phyloP scores from a whole-genome alignment of 2,329 filamentous ascomycete species.

The Trichophaea hybrida region DNA sequence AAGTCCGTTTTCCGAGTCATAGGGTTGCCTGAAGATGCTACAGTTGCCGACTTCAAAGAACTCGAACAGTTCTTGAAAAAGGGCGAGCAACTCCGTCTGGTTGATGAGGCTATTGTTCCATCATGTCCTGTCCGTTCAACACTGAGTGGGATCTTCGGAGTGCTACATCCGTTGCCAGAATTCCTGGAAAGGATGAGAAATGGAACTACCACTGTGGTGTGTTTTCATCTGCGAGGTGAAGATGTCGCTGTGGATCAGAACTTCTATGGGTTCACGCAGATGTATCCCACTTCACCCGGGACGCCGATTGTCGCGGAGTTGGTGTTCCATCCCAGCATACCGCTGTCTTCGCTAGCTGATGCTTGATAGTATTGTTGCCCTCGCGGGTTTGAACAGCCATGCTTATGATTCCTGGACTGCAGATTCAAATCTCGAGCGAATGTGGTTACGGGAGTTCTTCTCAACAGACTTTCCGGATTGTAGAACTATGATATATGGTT shows the following conservation, averaged over 20 bases:
- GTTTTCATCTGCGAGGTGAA: conserved; percentile 11
- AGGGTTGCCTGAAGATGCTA: background rate
- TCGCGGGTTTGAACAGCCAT: conserved; percentile 28
- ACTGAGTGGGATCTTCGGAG: background rate
- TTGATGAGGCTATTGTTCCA: background rate
- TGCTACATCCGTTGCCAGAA: background rate
- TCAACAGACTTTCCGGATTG: conserved; percentile 27
- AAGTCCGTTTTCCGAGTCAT: background rate
- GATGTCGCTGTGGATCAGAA: conserved; percentile 26
- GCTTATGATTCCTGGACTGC: conserved; percentile 29
- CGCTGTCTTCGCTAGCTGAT: background rate
- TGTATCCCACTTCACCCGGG: conserved; percentile 17
- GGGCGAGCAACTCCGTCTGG: background rate
- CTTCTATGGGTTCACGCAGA: conserved; percentile 28
- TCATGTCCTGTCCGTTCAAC: background rate
- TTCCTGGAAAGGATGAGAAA: background rate
- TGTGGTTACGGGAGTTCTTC: conserved; percentile 30
- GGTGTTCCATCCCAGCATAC: background rate
- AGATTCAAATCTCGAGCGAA: conserved; percentile 22
- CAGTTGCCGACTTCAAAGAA: background rate
- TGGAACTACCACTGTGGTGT: background rate
- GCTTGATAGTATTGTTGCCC: conserved; percentile 25
- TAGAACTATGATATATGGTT: conserved; percentile 30
- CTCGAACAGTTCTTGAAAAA: background rate
- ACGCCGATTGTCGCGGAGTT: conserved; percentile 18